Conservation (phyloP, 208 protist genomes). For the Trypanosoma brucei region DNA sequence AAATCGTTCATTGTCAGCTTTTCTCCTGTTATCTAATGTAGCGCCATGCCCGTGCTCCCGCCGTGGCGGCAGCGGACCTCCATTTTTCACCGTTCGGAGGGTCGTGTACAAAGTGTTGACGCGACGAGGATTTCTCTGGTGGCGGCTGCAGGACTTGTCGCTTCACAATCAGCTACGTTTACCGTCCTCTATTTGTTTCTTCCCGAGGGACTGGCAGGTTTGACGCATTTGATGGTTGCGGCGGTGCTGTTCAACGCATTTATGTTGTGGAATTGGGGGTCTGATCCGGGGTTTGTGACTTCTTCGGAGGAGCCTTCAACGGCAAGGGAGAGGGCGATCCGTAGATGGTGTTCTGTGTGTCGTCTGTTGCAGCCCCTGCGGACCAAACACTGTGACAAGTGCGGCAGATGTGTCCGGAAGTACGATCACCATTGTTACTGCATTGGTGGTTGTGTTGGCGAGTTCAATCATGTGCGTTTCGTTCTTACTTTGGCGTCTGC, state of each 20-base stretch:
- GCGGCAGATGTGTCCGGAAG: conserved; percentile 69
- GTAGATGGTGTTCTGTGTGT: conserved; percentile 21
- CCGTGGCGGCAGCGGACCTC: conserved; percentile 3
- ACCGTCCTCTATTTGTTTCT: conserved; percentile 8
- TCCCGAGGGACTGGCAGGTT: neutral
- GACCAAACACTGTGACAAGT: conserved; percentile 73
- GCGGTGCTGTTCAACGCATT: conserved; percentile 16
- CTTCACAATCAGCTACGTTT: conserved; percentile 6
- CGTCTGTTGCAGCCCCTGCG: conserved; percentile 52
- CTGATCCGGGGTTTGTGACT: conserved; percentile 23
- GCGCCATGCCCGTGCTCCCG: neutral
- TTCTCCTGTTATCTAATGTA: conserved; percentile 1
- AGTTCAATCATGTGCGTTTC: conserved; percentile 60
- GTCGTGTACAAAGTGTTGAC: too few relatives aligned
- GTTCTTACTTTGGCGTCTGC: conserved; percentile 16
- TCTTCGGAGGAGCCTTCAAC: conserved; percentile 1
- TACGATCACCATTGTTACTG: conserved; percentile 91
- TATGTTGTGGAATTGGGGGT: conserved; percentile 21
- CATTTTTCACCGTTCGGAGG: conserved; percentile 11
- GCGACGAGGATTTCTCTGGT: neutral
- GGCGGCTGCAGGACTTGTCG: neutral
- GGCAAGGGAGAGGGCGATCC: conserved; percentile 8
- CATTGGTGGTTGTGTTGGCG: conserved; percentile 84
- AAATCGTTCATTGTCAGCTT: neutral
- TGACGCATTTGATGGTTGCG: conserved; percentile 1